These are phyloP conservation scores for Dinochytrium kinnereticum DNA, from an alignment of 371 early-diverging fungal genomes.

Conservation along the genomic window DNA sequence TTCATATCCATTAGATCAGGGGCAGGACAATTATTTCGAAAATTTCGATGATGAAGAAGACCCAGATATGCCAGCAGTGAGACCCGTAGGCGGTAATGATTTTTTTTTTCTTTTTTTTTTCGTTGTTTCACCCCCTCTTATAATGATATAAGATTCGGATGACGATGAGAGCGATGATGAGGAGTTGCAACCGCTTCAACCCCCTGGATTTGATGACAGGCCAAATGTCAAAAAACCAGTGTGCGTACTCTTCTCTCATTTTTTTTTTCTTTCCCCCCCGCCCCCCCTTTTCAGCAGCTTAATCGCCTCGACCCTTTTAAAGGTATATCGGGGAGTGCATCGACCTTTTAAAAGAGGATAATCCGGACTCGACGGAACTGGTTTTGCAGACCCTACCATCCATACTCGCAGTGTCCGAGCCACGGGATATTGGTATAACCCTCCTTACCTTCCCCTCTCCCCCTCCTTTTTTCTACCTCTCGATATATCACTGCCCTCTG, in stretches of 20 bases:
- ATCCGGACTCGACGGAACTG: background rate
- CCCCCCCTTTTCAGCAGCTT: background rate
- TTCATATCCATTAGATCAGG: background rate
- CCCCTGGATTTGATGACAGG: background rate
- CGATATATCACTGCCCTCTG: no score
- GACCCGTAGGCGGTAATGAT: background rate
- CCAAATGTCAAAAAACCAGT: background rate
- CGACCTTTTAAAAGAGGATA: slow-evolving; percentile 3
- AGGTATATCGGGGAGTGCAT: slow-evolving; percentile 6
- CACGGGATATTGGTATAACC: background rate
- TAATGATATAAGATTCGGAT: slow-evolving; percentile 8
- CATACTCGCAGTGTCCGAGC: background rate
- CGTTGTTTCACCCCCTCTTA: background rate
- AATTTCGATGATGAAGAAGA: slow-evolving; percentile 1
- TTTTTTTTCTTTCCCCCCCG: no score
- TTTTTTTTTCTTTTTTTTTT: background rate
- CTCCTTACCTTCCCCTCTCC: background rate
- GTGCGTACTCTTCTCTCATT: no score
- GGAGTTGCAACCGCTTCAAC: background rate
- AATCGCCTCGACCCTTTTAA: background rate
- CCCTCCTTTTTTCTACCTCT: no score
- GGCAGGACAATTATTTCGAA: background rate
- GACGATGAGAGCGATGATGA: slow-evolving; percentile 14
- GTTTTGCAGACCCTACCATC: background rate
- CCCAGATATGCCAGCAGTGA: background rate